phyloP scores from a whole-genome alignment of 2,329 filamentous ascomycete genomes.

The Claviceps capensis region DNA sequence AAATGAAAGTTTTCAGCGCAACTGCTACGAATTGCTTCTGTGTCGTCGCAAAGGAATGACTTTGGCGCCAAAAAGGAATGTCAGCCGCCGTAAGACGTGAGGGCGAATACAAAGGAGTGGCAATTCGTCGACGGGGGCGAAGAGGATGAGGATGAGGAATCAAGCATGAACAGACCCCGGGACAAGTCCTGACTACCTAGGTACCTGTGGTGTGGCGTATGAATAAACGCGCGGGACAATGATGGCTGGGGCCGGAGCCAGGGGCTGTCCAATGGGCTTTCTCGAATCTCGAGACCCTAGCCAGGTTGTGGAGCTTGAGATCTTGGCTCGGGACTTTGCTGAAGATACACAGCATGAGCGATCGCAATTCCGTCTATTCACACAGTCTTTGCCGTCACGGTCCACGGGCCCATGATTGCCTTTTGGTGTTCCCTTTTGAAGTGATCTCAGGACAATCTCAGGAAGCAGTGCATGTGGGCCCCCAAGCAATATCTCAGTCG shows the following conservation, averaged over 20 bases:
- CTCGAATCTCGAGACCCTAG: background rate
- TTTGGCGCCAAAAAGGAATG: constrained; percentile 1
- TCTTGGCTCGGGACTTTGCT: too few relatives aligned
- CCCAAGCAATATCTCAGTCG: too few relatives aligned
- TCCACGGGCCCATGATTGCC: too few relatives aligned
- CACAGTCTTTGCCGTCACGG: too few relatives aligned
- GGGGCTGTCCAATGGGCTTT: background rate
- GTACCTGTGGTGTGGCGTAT: background rate
- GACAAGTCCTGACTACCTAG: background rate
- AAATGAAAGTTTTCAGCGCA: too few relatives aligned
- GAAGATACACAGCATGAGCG: too few relatives aligned
- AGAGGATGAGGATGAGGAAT: background rate
- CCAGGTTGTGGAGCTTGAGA: background rate
- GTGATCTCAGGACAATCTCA: too few relatives aligned
- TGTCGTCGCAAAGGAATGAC: background rate
- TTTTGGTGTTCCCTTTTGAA: too few relatives aligned
- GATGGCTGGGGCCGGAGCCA: background rate
- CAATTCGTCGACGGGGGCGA: constrained; percentile 1
- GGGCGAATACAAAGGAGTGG: constrained; percentile 1
- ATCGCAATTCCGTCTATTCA: too few relatives aligned
- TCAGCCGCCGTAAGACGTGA: background rate
- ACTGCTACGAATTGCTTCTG: background rate
- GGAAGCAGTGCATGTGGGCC: too few relatives aligned
- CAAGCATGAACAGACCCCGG: background rate
- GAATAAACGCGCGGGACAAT: background rate